Evolutionary conservation across 2,329 filamentous ascomycete genomes (phyloP).

Genomic region (Cladosporium sp.): DNA sequence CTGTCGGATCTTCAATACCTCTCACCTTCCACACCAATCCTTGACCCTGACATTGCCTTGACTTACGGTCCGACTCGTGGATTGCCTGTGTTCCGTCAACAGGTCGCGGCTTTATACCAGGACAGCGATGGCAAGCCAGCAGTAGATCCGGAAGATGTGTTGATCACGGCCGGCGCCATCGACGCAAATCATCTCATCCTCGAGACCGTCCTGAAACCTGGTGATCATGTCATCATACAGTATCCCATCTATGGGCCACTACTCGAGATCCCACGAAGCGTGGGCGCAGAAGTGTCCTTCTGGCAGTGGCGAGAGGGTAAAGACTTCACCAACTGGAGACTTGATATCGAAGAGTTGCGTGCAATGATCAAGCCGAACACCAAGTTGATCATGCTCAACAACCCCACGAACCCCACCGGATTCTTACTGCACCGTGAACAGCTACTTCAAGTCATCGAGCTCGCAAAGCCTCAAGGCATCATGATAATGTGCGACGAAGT

Average conservation of each 20-base stretch:
- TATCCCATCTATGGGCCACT: constrained; percentile 85
- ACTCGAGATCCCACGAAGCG: constrained; percentile 65
- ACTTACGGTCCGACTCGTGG: constrained; percentile 6
- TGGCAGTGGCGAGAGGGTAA: constrained; percentile 51
- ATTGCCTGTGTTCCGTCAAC: neutral
- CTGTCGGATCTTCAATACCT: constrained; percentile 4
- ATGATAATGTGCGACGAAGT: constrained; percentile 74
- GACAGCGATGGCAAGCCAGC: neutral
- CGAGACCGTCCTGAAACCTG: constrained; percentile 65
- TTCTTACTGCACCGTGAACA: constrained; percentile 58
- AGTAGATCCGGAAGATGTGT: constrained; percentile 53
- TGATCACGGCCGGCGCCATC: constrained; percentile 77
- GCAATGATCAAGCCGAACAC: constrained; percentile 62
- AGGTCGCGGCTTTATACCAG: neutral
- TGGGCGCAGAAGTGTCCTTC: constrained; percentile 71
- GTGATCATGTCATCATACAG: constrained; percentile 80
- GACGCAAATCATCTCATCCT: constrained; percentile 75
- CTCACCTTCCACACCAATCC: neutral
- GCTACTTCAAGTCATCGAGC: constrained; percentile 56
- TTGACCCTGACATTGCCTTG: neutral
- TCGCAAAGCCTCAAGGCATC: constrained; percentile 60
- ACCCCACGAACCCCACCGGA: constrained; percentile 79
- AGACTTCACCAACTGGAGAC: constrained; percentile 59
- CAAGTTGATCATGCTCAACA: constrained; percentile 64
- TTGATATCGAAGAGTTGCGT: constrained; percentile 62